Conservation (phyloP, 805 yeast species). For the Jamesozyma gamospora region DNA sequence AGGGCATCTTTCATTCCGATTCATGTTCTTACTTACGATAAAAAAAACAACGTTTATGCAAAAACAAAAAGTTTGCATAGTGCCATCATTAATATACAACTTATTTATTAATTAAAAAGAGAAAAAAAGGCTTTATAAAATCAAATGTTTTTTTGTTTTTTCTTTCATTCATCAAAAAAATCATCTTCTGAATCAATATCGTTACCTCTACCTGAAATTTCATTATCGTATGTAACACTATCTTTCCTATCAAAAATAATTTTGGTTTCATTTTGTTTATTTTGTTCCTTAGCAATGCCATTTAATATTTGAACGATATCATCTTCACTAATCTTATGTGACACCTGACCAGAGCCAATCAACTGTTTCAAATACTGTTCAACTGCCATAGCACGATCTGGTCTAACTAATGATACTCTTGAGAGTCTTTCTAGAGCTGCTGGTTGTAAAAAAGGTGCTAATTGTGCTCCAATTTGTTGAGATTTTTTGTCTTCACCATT, state of each 20-base stretch:
- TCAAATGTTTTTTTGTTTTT: no score
- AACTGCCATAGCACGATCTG: constrained; percentile 83
- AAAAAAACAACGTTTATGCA: no score
- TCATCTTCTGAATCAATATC: constrained; percentile 35
- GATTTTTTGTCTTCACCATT: constrained; percentile 13
- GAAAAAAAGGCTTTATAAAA: no score
- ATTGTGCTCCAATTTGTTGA: constrained; percentile 8
- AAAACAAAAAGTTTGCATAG: neutral
- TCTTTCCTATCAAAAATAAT: constrained; percentile 52
- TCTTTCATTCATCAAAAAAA: constrained; percentile 33
- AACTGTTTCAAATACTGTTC: constrained; percentile 68
- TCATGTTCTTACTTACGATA: no score
- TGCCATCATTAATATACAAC: no score
- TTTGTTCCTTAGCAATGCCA: constrained; percentile 68
- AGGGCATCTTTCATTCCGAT: no score
- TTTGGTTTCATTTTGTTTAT: constrained; percentile 50
- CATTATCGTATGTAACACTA: constrained; percentile 27
- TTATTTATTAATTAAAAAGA: no score
- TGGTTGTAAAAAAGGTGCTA: constrained; percentile 57
- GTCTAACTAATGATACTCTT: constrained; percentile 79
- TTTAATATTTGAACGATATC: constrained; percentile 78
- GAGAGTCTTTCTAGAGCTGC: constrained; percentile 81
- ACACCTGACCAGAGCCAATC: constrained; percentile 65
- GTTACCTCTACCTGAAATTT: constrained; percentile 28
- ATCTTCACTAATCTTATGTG: constrained; percentile 61